Percentiles rank a stretch among this genome's conserved stretches.
Evolutionary conservation across 2,329 filamentous ascomycete species (phyloP).

Genomic region (Colletotrichum sp.): DNA sequence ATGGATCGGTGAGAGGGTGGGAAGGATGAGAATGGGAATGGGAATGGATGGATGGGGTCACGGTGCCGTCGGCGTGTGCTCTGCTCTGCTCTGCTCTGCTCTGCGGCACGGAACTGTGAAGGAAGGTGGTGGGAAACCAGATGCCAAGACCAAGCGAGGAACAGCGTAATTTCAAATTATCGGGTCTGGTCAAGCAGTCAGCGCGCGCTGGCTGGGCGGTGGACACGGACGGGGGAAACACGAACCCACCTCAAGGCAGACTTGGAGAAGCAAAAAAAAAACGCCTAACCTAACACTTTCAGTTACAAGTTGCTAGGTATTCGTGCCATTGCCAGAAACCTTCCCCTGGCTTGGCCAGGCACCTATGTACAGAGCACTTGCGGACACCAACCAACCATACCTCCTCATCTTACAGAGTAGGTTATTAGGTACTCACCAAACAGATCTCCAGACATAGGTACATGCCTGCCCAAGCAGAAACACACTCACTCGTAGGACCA

Average conservation of each 20-base stretch:
- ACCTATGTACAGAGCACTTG: background rate
- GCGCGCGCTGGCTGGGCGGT: background rate
- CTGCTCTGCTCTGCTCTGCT: background rate
- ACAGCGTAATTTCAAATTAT: slow-evolving; percentile 18
- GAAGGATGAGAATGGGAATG: background rate
- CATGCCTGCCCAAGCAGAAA: background rate
- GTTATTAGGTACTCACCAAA: background rate
- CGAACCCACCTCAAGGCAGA: slow-evolving; percentile 16
- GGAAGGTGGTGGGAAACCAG: background rate
- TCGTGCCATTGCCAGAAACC: background rate
- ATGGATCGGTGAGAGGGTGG: background rate
- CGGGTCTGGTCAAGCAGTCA: slow-evolving; percentile 2
- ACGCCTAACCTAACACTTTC: slow-evolving; percentile 2
- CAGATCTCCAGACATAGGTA: background rate
- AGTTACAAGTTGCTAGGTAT: background rate
- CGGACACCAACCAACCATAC: background rate
- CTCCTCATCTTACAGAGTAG: background rate
- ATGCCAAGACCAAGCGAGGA: slow-evolving; percentile 15
- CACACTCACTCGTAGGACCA: background rate
- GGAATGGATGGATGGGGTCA: background rate
- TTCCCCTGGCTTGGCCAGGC: background rate
- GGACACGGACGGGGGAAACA: slow-evolving; percentile 4
- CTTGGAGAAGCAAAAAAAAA: slow-evolving; percentile 2
- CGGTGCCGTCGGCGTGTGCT: background rate
- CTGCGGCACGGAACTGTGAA: background rate